Evolutionary conservation across 1,284 basidiomycete genomes (phyloP).

Genomic region (Fomitopsis schrenkii): DNA sequence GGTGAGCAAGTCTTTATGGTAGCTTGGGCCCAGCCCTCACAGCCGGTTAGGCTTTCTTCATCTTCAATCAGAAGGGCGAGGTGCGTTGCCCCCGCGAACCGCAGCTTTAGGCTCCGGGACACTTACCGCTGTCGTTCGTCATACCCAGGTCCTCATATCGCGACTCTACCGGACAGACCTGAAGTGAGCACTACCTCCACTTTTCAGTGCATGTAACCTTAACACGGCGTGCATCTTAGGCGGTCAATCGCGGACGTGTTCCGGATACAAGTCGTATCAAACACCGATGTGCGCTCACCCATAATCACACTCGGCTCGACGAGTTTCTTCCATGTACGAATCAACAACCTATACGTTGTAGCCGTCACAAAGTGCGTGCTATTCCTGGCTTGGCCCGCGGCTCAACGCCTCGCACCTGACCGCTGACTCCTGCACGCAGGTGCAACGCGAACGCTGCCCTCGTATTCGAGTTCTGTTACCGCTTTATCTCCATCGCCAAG

Average conservation of each 20-base stretch:
- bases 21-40: background rate
- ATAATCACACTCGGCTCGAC: slow-evolving; percentile 98
- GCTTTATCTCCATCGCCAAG: slow-evolving; percentile 90
- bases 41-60: slow-evolving; percentile 81
- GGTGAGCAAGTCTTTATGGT: slow-evolving; percentile 23
- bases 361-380: slow-evolving; percentile 86
- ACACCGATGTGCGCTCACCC: slow-evolving; percentile 93
- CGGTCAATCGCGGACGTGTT: slow-evolving; percentile 98
- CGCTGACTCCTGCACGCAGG: slow-evolving; percentile 36
- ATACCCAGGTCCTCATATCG: slow-evolving; percentile 82
- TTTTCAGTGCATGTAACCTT: background rate
- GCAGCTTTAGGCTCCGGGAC: background rate
- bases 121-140: background rate
- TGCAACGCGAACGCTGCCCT: slow-evolving; percentile 97
- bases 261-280: slow-evolving; percentile 96
- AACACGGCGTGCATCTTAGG: slow-evolving; percentile 37
- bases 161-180: slow-evolving; percentile 90
- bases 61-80: slow-evolving; percentile 98
- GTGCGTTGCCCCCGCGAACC: slow-evolving; percentile 38
- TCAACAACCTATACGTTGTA: slow-evolving; percentile 94
- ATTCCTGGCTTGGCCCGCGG: background rate
- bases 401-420: background rate
- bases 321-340: slow-evolving; percentile 94
- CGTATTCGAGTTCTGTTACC: slow-evolving; percentile 97
- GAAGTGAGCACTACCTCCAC: slow-evolving; percentile 56